A percentile compares a stretch with the other conserved stretches of the same genome.
Conservation (phyloP, 495 filamentous ascomycete species). For the Penicillium paxilli region DNA sequence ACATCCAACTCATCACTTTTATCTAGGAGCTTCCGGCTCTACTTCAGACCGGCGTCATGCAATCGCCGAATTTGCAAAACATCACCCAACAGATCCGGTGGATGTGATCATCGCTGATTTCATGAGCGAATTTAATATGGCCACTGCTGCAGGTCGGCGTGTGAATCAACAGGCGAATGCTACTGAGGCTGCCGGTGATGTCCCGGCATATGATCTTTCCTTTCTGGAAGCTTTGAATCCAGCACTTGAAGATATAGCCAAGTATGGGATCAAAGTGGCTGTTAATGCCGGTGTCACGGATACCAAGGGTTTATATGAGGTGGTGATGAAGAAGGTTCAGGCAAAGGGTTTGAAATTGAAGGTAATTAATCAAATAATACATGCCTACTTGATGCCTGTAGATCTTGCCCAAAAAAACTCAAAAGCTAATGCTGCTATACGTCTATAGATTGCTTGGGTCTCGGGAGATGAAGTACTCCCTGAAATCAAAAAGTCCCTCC, state of each 20-base stretch:
- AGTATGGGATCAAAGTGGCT: slow-evolving; percentile 53
- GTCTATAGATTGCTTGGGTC: slow-evolving; percentile 43
- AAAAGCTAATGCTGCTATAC: background rate
- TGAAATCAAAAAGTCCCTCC: slow-evolving; percentile 37
- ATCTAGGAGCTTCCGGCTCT: slow-evolving; percentile 53
- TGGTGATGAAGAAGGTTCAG: slow-evolving; percentile 43
- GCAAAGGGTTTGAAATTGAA: slow-evolving; percentile 45
- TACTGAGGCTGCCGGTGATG: slow-evolving; percentile 1
- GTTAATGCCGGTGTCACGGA: slow-evolving; percentile 60
- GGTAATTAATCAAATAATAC: slow-evolving; percentile 13
- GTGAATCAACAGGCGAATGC: slow-evolving; percentile 23
- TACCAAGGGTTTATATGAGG: slow-evolving; percentile 47
- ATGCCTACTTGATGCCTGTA: background rate
- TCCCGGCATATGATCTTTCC: slow-evolving; percentile 51
- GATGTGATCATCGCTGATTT: slow-evolving; percentile 60
- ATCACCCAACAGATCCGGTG: slow-evolving; percentile 44
- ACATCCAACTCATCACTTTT: too few species aligned
- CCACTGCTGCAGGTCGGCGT: slow-evolving; percentile 42
- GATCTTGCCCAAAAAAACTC: too few species aligned
- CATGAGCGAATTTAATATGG: slow-evolving; percentile 60
- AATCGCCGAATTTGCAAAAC: slow-evolving; percentile 51
- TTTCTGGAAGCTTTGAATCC: slow-evolving; percentile 56
- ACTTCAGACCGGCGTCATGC: slow-evolving; percentile 58
- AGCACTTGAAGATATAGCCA: slow-evolving; percentile 49
- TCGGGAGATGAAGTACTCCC: slow-evolving; percentile 53